These are phyloP conservation scores for Solanum pennellii DNA, from an alignment of 257 asterid species.

Conservation along the genomic window DNA sequence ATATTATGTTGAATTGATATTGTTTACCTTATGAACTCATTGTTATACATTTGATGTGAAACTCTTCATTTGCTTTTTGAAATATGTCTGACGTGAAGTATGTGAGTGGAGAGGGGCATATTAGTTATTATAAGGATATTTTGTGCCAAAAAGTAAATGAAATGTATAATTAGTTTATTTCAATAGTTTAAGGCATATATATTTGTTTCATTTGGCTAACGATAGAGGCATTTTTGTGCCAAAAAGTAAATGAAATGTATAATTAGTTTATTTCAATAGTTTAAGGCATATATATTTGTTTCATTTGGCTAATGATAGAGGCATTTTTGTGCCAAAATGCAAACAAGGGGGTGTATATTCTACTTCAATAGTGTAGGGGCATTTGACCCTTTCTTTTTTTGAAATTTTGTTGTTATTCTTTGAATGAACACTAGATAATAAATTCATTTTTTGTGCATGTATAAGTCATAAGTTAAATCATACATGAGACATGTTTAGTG, in stretches of 20 bases:
- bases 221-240: neutral
- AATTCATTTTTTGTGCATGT: neutral
- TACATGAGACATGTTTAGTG: neutral
- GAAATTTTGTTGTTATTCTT: rapidly evolving
- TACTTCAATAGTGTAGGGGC: neutral
- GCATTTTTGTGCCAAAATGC: neutral
- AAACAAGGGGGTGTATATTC: neutral
- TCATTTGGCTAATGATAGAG: too few species aligned
- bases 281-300: too few species aligned
- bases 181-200: neutral
- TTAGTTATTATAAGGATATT: neutral
- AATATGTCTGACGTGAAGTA: neutral
- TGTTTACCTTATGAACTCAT: neutral
- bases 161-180: neutral
- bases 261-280: too few species aligned
- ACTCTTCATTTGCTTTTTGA: neutral
- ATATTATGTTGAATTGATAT: neutral
- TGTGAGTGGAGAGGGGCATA: neutral
- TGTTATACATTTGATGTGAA: neutral
- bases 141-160: neutral
- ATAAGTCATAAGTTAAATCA: too few species aligned
- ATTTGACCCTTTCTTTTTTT: too few species aligned
- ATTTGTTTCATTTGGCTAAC: too few species aligned
- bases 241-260: too few species aligned
- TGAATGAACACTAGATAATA: neutral